phyloP scores from a whole-genome alignment of 2,329 filamentous ascomycete species.

The Aspergillus sp. region DNA sequence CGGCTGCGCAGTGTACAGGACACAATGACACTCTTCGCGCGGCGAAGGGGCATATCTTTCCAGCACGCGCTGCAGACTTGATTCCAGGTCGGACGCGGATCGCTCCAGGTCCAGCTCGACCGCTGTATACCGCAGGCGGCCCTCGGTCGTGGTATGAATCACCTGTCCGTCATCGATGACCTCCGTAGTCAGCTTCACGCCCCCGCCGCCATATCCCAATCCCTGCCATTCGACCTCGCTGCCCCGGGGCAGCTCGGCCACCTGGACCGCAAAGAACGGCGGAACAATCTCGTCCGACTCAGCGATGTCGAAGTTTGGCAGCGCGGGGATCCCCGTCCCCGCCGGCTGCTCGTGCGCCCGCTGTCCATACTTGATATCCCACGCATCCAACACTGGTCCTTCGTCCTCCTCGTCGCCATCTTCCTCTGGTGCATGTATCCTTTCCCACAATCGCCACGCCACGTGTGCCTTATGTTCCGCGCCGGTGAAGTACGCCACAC shows the following conservation, averaged over 20 bases:
- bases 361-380: slow-evolving; percentile 57
- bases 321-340: slow-evolving; percentile 11
- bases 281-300: slow-evolving; percentile 44
- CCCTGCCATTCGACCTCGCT: slow-evolving; percentile 84
- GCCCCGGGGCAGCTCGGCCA: slow-evolving; percentile 70
- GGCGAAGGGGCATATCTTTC: slow-evolving; percentile 10
- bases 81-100: slow-evolving; percentile 17
- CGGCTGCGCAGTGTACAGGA: slow-evolving; percentile 35
- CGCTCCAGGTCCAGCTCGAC: slow-evolving; percentile 28
- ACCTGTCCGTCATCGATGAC: slow-evolving; percentile 14
- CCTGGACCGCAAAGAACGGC: slow-evolving; percentile 71
- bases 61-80: slow-evolving; percentile 23
- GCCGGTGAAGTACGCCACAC: slow-evolving; percentile 68
- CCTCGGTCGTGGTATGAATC: slow-evolving; percentile 22
- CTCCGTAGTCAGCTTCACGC: slow-evolving; percentile 20
- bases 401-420: slow-evolving; percentile 45
- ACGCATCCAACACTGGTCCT: slow-evolving; percentile 44
- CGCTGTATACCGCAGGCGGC: slow-evolving; percentile 23
- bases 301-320: slow-evolving; percentile 27
- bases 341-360: slow-evolving; percentile 42
- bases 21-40: slow-evolving; percentile 21
- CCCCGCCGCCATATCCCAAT: slow-evolving; percentile 52
- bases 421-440: slow-evolving; percentile 27
- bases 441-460: slow-evolving; percentile 47
- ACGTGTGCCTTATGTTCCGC: slow-evolving; percentile 33